Percentiles rank a stretch among this genome's conserved stretches.
Evolutionary conservation across 2,329 filamentous ascomycete genomes (phyloP).

Genomic region (Ilyonectria robusta): DNA sequence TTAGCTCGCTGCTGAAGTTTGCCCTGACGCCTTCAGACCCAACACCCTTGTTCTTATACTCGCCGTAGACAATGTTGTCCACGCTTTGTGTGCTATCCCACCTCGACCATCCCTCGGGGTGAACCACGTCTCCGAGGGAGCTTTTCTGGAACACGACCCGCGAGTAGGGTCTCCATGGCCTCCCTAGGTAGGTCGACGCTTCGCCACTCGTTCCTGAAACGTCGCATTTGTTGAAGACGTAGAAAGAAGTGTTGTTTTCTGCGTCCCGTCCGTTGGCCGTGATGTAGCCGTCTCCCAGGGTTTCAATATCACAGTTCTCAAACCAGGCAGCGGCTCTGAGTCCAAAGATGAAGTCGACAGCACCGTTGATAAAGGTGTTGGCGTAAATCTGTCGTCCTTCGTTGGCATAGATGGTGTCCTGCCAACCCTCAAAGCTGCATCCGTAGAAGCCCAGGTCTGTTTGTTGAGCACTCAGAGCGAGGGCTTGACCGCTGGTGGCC

Average conservation of each 20-base stretch:
- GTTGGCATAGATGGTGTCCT: slow-evolving; percentile 20
- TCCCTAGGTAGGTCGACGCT: slow-evolving; percentile 9
- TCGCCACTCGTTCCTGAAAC: slow-evolving; percentile 1
- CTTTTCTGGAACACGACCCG: slow-evolving; percentile 11
- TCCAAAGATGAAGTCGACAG: slow-evolving; percentile 15
- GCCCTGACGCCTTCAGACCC: not conserved
- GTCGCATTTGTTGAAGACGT: slow-evolving; percentile 8
- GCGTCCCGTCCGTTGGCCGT: slow-evolving; percentile 3
- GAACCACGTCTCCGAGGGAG: not conserved
- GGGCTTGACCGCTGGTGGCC: not conserved
- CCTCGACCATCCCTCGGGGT: slow-evolving; percentile 4
- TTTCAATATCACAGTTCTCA: slow-evolving; percentile 3
- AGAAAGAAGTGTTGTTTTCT: slow-evolving; percentile 1
- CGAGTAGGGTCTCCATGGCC: slow-evolving; percentile 9
- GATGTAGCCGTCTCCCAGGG: not conserved
- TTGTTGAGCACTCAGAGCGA: slow-evolving; percentile 5
- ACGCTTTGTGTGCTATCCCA: not conserved
- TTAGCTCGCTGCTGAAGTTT: slow-evolving; percentile 1
- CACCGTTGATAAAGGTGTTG: slow-evolving; percentile 7
- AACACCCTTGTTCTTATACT: slow-evolving; percentile 5
- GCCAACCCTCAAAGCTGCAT: slow-evolving; percentile 7
- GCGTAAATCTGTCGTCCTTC: slow-evolving; percentile 7
- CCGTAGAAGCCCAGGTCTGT: slow-evolving; percentile 5
- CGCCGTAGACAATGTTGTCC: not conserved
- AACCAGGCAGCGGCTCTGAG: slow-evolving; percentile 6